These are phyloP conservation scores for Solanum lycopersicoides DNA, from an alignment of 257 asterid genomes.

Conservation along the genomic window DNA sequence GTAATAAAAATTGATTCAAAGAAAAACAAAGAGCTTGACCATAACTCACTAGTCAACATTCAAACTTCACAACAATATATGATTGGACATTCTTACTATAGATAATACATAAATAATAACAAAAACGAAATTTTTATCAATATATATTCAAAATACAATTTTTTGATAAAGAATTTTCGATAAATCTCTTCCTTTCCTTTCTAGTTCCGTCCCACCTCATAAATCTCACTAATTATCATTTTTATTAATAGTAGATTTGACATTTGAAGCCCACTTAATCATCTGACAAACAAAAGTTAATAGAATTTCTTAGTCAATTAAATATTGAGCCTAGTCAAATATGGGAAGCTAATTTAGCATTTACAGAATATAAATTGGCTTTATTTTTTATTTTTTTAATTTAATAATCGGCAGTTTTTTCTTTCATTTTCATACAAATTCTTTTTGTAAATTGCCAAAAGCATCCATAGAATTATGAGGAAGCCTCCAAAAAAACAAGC, in stretches of 20 bases:
- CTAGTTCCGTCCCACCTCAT: background rate
- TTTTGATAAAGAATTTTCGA: background rate
- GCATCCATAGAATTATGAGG: background rate
- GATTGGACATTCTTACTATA: background rate
- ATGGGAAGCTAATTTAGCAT: background rate
- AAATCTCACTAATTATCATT: background rate
- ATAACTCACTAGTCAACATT: background rate
- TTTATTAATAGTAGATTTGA: background rate
- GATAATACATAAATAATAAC: too few relatives aligned
- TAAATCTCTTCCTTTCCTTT: background rate
- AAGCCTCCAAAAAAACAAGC: background rate
- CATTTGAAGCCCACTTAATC: background rate
- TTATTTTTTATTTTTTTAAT: background rate
- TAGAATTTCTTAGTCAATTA: background rate
- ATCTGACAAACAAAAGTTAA: background rate
- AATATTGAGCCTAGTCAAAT: background rate
- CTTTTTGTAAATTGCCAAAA: too few relatives aligned
- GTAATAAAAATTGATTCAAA: too few relatives aligned
- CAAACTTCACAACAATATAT: background rate
- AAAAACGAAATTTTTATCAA: background rate
- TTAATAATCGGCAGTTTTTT: background rate
- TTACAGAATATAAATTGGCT: background rate
- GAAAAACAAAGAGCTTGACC: background rate
- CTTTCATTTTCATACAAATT: background rate
- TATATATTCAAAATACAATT: too few relatives aligned